Evolutionary conservation across 768 basidiomycete genomes (phyloP).

Genomic region (Trametes cingulata): DNA sequence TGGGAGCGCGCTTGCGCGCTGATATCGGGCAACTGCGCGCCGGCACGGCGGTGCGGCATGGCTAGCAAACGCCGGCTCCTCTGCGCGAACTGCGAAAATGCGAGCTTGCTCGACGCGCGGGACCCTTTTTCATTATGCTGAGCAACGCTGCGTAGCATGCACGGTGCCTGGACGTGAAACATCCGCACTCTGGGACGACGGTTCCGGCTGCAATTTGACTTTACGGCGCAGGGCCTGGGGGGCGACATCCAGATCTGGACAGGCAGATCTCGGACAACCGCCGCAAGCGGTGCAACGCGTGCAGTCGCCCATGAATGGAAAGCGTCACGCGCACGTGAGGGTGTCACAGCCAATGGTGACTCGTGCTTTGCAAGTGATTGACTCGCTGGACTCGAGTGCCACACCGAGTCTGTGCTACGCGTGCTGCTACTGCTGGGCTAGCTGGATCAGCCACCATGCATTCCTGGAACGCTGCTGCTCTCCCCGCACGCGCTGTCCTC

Average conservation of each 20-base stretch:
- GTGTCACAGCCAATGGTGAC: conserved; percentile 20
- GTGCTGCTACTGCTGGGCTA: not conserved
- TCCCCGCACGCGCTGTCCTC: conserved; percentile 13
- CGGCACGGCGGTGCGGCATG: not conserved
- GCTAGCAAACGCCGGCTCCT: not conserved
- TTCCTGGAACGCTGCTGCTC: conserved; percentile 10
- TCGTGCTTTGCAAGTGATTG: conserved; percentile 3
- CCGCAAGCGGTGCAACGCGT: conserved; percentile 17
- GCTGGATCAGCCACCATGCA: conserved; percentile 16
- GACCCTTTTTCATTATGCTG: too few species aligned
- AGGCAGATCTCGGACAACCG: conserved; percentile 8
- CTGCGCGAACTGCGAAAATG: not conserved
- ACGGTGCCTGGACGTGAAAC: not conserved
- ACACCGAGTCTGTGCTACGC: not conserved
- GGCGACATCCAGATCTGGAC: conserved; percentile 14
- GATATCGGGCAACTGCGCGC: conserved; percentile 2
- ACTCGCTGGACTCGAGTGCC: not conserved
- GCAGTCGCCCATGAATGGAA: not conserved
- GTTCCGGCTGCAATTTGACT: not conserved
- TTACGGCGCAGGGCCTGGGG: not conserved
- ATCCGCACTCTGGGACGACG: conserved; percentile 1
- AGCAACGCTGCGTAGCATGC: too few species aligned
- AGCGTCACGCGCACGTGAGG: conserved; percentile 9
- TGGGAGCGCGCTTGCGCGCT: conserved; percentile 3
- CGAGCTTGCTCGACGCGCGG: not conserved